Conservation (phyloP, 371 early-diverging fungal genomes). For the Ordospora pajunii region DNA sequence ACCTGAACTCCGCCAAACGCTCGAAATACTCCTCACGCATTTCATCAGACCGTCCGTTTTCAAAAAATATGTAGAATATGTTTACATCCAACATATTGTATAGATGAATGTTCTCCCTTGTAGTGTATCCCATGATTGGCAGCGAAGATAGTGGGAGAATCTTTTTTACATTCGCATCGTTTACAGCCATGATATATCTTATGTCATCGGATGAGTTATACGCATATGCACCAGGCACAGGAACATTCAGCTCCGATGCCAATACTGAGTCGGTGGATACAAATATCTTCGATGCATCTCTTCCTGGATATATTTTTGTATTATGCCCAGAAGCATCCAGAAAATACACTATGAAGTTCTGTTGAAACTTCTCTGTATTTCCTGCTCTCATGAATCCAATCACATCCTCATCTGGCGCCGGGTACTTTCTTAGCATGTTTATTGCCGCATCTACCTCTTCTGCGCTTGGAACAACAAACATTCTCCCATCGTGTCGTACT, state of each 20-base stretch:
- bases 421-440: not conserved
- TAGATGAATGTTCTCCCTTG: constrained; percentile 19
- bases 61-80: constrained; percentile 42
- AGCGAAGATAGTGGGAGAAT: not conserved
- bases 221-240: constrained; percentile 50
- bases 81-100: constrained; percentile 14
- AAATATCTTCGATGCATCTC: constrained; percentile 13
- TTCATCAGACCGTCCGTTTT: not conserved
- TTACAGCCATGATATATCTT: constrained; percentile 5
- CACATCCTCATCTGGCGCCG: not conserved
- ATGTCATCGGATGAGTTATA: constrained; percentile 46
- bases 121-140: constrained; percentile 23
- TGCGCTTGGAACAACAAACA: not conserved
- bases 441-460: not conserved
- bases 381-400: not conserved
- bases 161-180: not conserved
- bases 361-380: not conserved
- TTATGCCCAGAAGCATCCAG: not conserved
- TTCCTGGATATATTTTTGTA: not conserved
- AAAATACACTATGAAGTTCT: not conserved
- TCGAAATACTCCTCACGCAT: not conserved
- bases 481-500: not conserved
- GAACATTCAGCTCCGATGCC: constrained; percentile 24
- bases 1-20: not conserved
- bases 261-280: constrained; percentile 41